Evolutionary conservation across 1,284 basidiomycete genomes (phyloP), one percentile per base, ranked within the genome.

Genomic region (Apiotrichum montevideense): DNA sequence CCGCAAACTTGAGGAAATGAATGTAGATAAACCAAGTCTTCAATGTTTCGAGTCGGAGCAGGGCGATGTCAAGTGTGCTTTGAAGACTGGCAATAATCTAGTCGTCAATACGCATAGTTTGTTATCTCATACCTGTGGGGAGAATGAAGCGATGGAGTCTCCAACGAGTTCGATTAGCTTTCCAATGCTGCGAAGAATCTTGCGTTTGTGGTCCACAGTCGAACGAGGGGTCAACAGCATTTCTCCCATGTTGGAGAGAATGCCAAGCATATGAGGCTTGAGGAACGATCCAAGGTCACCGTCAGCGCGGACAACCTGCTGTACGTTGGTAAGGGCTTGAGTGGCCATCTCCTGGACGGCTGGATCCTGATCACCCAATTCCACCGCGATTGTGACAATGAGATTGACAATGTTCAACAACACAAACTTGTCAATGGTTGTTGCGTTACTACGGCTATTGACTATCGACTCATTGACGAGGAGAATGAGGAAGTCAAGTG

Each of bases 61-160:
- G 86, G 0, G 83, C 81, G 2, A 73, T 65, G 44, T 80, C 78
- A 6, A 98, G 80, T 72, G 87, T 90, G 15, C 88, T 91, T 76
- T 97, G 95, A 44, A 98, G 82, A n/a, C 88, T 92, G 0, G 95
- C 92, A 87, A 98, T 92, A 65, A 98, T 87, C 91, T 96, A 65
- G 13, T 52, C 29, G 3, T 29, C 29, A 29, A 3, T 29, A 29
- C 29, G 29, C 3, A 29, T 3, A 29, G 29, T 14, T 48, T 39
- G 21, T 69, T 46, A 64, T 55, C 43, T 39, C 9, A 15, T 42
- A 91, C 92, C 83, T 96, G 92, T 8, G 90, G 89, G 2, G 88
- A 86, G 56, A 91, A 86, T 51, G 82, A 83, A 40, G 80, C 82
- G 65, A 92, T 86, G 0, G 82, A 78, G 10, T 84, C 76, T 0